Evolutionary conservation across 371 early-diverging fungal species (phyloP).

Genomic region (Batkoa obscura): DNA sequence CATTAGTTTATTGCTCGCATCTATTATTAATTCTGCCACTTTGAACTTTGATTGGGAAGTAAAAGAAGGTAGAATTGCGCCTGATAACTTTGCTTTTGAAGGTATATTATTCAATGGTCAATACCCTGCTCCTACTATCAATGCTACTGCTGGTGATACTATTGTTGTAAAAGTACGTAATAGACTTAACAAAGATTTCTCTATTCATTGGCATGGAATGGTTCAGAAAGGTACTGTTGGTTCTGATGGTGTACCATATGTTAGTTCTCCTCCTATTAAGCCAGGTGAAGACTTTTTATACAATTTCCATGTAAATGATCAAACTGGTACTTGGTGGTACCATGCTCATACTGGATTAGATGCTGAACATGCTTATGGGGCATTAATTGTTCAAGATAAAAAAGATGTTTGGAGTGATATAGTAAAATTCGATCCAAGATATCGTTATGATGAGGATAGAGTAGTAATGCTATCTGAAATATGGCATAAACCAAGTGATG

Average conservation of each 20-base stretch:
- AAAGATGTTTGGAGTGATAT: not conserved
- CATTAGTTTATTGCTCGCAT: too few relatives aligned
- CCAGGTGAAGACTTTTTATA: slow-evolving; percentile 12
- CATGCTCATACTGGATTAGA: slow-evolving; percentile 12
- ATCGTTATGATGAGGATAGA: slow-evolving; percentile 14
- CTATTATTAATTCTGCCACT: too few relatives aligned
- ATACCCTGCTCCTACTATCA: slow-evolving; percentile 10
- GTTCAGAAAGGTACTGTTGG: slow-evolving; percentile 3
- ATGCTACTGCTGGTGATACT: slow-evolving; percentile 6
- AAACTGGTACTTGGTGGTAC: slow-evolving; percentile 24
- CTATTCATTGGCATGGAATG: slow-evolving; percentile 12
- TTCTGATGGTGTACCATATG: slow-evolving; percentile 8
- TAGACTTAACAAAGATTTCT: not conserved
- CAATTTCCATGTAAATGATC: slow-evolving; percentile 13
- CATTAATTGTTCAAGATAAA: slow-evolving; percentile 16
- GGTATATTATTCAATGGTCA: slow-evolving; percentile 1
- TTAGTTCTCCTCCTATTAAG: slow-evolving; percentile 15
- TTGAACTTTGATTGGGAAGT: not conserved
- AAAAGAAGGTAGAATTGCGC: not conserved
- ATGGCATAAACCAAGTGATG: not conserved
- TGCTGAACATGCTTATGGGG: slow-evolving; percentile 3
- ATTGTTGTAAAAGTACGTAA: slow-evolving; percentile 7
- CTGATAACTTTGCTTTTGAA: not conserved
- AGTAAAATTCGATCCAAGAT: slow-evolving; percentile 7
- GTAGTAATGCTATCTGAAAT: slow-evolving; percentile 12